phyloP scores from a whole-genome alignment of 1,284 basidiomycete species.

The Termitomyces sp. region DNA sequence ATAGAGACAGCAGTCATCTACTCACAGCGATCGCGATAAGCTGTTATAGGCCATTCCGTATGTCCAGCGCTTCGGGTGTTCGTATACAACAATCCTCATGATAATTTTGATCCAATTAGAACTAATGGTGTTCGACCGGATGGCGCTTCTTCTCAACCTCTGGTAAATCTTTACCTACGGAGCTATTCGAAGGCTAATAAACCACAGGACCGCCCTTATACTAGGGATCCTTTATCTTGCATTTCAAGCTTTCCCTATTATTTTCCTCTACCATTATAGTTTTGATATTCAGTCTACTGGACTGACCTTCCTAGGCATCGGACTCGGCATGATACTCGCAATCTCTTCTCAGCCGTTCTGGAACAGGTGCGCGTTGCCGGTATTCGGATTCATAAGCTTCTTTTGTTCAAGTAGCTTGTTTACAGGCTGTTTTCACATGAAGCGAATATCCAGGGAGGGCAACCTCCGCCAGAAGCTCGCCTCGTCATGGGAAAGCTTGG shows the following conservation, averaged over 20 bases:
- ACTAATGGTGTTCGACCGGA: slow-evolving; percentile 63
- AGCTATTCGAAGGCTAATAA: neutral
- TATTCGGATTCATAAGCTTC: neutral
- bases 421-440: neutral
- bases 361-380: slow-evolving; percentile 41
- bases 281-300: slow-evolving; percentile 62
- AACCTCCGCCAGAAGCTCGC: slow-evolving; percentile 64
- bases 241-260: slow-evolving; percentile 69
- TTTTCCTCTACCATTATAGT: slow-evolving; percentile 57
- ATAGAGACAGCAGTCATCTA: slow-evolving; percentile 43
- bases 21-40: slow-evolving; percentile 43
- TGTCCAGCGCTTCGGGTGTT: slow-evolving; percentile 24
- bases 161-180: slow-evolving; percentile 39
- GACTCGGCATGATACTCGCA: slow-evolving; percentile 58
- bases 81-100: neutral
- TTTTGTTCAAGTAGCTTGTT: neutral
- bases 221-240: slow-evolving; percentile 76
- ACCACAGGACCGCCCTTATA: slow-evolving; percentile 43
- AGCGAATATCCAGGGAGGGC: slow-evolving; percentile 36
- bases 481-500: slow-evolving; percentile 68
- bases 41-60: slow-evolving; percentile 71
- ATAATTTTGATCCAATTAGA: slow-evolving; percentile 35
- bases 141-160: slow-evolving; percentile 67
- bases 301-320: slow-evolving; percentile 69
- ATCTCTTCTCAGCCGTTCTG: slow-evolving; percentile 58